Evolutionary conservation across 2,329 filamentous ascomycete genomes (phyloP), one percentile per base, ranked within the genome.

Genomic region (Iodosphaeria phyllophila): DNA sequence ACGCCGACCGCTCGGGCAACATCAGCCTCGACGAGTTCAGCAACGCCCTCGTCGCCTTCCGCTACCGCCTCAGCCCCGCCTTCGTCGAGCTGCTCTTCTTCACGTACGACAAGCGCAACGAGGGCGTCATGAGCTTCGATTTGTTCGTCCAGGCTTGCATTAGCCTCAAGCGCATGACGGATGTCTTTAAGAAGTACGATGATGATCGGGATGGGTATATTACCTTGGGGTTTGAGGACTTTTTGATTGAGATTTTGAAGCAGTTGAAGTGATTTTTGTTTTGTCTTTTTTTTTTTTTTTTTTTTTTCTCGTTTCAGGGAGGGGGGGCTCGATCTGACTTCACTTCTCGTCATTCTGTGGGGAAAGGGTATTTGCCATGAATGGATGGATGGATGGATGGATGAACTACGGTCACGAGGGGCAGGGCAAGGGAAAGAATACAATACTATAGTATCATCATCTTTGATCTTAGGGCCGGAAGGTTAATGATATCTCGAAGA

Each of bases 121-220:
- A 69, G 43, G 73, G 74, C 18, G 62, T 64, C 39, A 80, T 83
- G 66, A 79, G 74, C 52, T 98, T 98, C 43, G 89, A 98, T 54
- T 53, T 98, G 25, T 98, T 98, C 43, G 89, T 98, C 32, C 89
- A 98, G 60, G 82, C 82, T 26, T 95, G 89, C 50, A 95, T 98
- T 45, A 83, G 73, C 39, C 60, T 98, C 41, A 93, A 95, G 65
- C 68, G 89, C 39, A 95, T 98, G 86, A 98, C 89, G 31, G 89
- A 98, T 50, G 83, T 92, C 15, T 98, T 98, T 50, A 98, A 98
- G 63, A 86, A 84, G 52, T 98, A 95, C 48, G 89, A 98, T 39
- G 79, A 92, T 41, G 89, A 98, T 50, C 69, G 89, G 20, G 89
- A 95, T 51, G 89, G 89, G 2, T 95, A 84, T 47, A 79, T 84